Evolutionary conservation across 441 rosid species (phyloP).

Genomic region (Hura crepitans): DNA sequence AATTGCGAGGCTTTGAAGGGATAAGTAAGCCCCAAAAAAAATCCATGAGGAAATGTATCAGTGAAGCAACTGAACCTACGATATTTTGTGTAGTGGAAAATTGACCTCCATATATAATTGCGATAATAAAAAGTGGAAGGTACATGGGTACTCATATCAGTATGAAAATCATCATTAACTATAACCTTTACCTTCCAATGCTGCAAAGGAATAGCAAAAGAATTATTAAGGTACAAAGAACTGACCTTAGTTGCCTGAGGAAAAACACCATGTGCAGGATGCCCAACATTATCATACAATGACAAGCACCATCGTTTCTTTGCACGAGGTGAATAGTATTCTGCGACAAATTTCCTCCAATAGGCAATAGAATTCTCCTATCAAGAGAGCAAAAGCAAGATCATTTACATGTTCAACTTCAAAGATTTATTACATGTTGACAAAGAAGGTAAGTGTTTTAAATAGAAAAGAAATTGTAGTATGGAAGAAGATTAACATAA

Average conservation of each 20-base stretch:
- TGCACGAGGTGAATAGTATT: conserved; percentile 92
- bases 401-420: conserved; percentile 9
- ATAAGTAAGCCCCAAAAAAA: background rate
- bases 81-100: background rate
- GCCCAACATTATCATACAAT: conserved; percentile 79
- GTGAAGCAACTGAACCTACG: background rate
- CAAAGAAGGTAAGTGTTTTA: background rate
- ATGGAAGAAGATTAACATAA: background rate
- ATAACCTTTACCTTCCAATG: background rate
- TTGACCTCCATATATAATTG: background rate
- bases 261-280: conserved; percentile 90
- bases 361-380: conserved; percentile 87
- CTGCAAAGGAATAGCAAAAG: background rate
- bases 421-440: background rate
- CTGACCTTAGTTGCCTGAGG: conserved; percentile 94
- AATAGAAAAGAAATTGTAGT: background rate
- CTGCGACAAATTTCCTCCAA: conserved; percentile 93
- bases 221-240: conserved; percentile 19
- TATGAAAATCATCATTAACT: background rate
- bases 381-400: conserved; percentile 18
- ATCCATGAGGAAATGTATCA: background rate
- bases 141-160: background rate
- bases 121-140: background rate
- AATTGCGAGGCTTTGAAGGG: background rate
- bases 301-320: conserved; percentile 99